Evolutionary conservation across 176 grass and related monocot genomes (phyloP).

Genomic region (Carex kokanica): DNA sequence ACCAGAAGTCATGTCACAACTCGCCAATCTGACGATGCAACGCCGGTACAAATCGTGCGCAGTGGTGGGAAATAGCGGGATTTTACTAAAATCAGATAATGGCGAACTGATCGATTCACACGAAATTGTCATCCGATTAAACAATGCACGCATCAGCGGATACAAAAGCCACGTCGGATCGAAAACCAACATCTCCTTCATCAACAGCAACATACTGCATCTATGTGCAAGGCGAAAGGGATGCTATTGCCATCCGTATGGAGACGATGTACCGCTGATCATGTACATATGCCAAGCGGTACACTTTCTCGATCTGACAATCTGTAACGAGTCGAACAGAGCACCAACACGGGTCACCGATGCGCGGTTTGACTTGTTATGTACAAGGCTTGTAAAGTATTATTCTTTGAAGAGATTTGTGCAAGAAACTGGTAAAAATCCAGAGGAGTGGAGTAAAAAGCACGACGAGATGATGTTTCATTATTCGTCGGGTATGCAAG

Average conservation of each 20-base stretch:
- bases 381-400: constrained; percentile 79
- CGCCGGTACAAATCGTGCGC: constrained; percentile 55
- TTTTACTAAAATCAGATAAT: constrained; percentile 57
- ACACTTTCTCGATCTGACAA: constrained; percentile 76
- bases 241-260: constrained; percentile 95
- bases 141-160: constrained; percentile 68
- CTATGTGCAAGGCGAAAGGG: constrained; percentile 49
- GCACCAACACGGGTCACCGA: constrained; percentile 66
- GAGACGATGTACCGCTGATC: constrained; percentile 57
- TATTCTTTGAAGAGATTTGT: constrained; percentile 83
- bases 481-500: constrained; percentile 94
- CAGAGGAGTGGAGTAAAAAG: constrained; percentile 50
- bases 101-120: constrained; percentile 81
- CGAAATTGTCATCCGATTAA: constrained; percentile 72
- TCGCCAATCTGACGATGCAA: constrained; percentile 26
- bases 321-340: constrained; percentile 63
- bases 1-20: constrained; percentile 44
- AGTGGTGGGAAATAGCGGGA: constrained; percentile 92
- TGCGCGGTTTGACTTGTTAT: constrained; percentile 71
- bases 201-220: constrained; percentile 97
- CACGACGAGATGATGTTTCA: constrained; percentile 70
- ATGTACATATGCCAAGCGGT: constrained; percentile 89
- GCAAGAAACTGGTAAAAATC: constrained; percentile 38
- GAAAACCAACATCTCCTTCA: constrained; percentile 78
- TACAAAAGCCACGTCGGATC: constrained; percentile 53